Evolutionary conservation across 257 asterid genomes (phyloP).

Genomic region (Ophiorrhiza pumila): DNA sequence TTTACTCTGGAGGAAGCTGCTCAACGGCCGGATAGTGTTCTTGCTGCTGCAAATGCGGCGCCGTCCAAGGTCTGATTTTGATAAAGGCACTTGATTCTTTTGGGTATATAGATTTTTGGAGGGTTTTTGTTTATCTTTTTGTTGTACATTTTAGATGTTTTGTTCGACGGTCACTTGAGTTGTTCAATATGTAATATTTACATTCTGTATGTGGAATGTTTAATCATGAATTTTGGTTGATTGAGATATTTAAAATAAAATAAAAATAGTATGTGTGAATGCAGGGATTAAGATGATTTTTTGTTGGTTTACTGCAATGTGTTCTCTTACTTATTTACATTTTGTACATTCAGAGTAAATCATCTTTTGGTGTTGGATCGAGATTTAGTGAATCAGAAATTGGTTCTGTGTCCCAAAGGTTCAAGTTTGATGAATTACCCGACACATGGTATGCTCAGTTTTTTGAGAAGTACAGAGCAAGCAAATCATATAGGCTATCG

Average conservation of each 20-base stretch:
- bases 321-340: slow-evolving; percentile 4
- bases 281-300: neutral
- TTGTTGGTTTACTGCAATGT: neutral
- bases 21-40: slow-evolving; percentile 43
- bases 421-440: slow-evolving; percentile 71
- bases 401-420: slow-evolving; percentile 55
- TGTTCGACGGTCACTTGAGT: neutral
- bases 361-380: slow-evolving; percentile 53
- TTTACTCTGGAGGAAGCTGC: slow-evolving; percentile 69
- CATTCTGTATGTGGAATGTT: neutral
- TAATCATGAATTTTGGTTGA: neutral
- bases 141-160: neutral
- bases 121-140: neutral
- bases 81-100: neutral
- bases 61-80: slow-evolving; percentile 50
- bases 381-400: slow-evolving; percentile 60
- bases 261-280: neutral
- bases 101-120: neutral
- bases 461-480: slow-evolving; percentile 65
- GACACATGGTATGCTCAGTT: slow-evolving; percentile 88
- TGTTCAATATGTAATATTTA: neutral
- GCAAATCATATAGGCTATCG: slow-evolving; percentile 62
- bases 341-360: slow-evolving; percentile 50
- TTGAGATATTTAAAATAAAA: no score
- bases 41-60: slow-evolving; percentile 41